Percentiles rank a stretch among this genome's conserved stretches.
Conservation (phyloP, 352 stramenopile species). For the Halophytophthora polymorphica region DNA sequence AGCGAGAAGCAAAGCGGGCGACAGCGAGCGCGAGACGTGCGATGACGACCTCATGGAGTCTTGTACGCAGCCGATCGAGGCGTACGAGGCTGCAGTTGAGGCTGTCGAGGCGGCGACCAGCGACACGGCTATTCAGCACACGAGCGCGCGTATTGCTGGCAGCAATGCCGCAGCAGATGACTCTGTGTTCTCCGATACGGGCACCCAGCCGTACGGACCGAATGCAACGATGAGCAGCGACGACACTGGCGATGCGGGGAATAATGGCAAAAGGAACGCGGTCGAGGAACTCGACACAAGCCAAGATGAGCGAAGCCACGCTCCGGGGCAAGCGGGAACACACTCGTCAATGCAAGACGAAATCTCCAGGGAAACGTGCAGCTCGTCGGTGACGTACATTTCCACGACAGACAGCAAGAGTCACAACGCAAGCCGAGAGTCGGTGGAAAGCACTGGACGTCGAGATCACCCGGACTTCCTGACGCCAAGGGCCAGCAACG, state of each 20-base stretch:
- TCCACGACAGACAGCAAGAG: too few species aligned
- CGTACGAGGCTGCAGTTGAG: slow-evolving; percentile 18
- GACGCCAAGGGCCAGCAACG: slow-evolving; percentile 18
- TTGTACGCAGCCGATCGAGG: slow-evolving; percentile 49
- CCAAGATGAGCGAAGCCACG: not conserved
- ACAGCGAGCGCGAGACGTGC: slow-evolving; percentile 19
- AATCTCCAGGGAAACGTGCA: too few species aligned
- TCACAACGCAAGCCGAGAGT: slow-evolving; percentile 16
- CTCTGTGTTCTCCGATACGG: slow-evolving; percentile 18
- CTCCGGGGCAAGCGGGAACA: not conserved
- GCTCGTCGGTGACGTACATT: too few species aligned
- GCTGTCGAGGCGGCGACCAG: slow-evolving; percentile 7
- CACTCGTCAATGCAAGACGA: too few species aligned
- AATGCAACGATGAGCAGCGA: slow-evolving; percentile 11
- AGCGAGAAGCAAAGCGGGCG: slow-evolving; percentile 1
- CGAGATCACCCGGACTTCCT: slow-evolving; percentile 22
- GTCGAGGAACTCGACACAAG: not conserved
- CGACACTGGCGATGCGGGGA: slow-evolving; percentile 6
- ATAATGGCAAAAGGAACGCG: not conserved
- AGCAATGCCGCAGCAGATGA: slow-evolving; percentile 20
- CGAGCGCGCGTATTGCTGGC: not conserved
- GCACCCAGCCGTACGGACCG: slow-evolving; percentile 16
- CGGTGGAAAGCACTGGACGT: slow-evolving; percentile 10
- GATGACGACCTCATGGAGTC: slow-evolving; percentile 28
- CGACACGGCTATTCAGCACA: not conserved